Conservation (phyloP, 768 basidiomycete genomes). For the Multifurca ochricompacta region DNA sequence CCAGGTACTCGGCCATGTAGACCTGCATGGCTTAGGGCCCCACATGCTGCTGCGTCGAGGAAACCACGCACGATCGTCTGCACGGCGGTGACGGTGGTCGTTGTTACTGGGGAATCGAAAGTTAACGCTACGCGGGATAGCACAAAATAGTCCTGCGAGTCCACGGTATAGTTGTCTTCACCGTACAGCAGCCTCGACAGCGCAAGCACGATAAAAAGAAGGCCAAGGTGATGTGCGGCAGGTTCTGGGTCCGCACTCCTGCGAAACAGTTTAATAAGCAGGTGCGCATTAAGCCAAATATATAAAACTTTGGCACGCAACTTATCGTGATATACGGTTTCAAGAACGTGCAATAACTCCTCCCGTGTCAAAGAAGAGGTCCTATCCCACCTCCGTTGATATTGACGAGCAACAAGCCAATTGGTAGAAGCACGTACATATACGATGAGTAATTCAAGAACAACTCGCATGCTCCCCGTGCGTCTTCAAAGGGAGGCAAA, state of each 20-base stretch:
- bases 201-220: slow-evolving; percentile 61
- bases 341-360: slow-evolving; percentile 51
- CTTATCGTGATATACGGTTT: slow-evolving; percentile 46
- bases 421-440: slow-evolving; percentile 34
- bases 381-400: slow-evolving; percentile 30
- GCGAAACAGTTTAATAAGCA: background rate
- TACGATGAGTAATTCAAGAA: slow-evolving; percentile 50
- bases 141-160: slow-evolving; percentile 56
- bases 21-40: slow-evolving; percentile 24
- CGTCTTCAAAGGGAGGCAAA: slow-evolving; percentile 52
- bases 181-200: slow-evolving; percentile 59
- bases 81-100: slow-evolving; percentile 48
- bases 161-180: slow-evolving; percentile 39
- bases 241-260: slow-evolving; percentile 34
- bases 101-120: slow-evolving; percentile 38
- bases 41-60: slow-evolving; percentile 21
- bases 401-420: background rate
- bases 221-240: slow-evolving; percentile 46
- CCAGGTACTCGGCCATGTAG: slow-evolving; percentile 42
- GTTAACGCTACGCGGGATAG: slow-evolving; percentile 47
- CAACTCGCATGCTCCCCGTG: slow-evolving; percentile 50
- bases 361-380: slow-evolving; percentile 45
- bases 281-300: background rate
- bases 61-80: slow-evolving; percentile 44
- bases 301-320: slow-evolving; percentile 20